These are phyloP conservation scores for Cynara cardunculus DNA, from an alignment of 129 eudicot genomes.

Conservation along the genomic window DNA sequence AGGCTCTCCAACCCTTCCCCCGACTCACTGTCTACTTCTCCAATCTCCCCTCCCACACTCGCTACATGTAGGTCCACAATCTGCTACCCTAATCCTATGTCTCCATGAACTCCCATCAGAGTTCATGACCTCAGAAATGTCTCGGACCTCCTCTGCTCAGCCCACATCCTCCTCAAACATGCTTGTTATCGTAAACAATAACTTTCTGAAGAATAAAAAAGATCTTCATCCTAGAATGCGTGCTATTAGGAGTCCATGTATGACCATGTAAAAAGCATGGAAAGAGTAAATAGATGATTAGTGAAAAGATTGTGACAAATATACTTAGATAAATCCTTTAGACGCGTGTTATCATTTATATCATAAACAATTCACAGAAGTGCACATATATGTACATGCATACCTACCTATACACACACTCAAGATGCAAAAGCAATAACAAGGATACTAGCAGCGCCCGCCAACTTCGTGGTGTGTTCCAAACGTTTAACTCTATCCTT, in stretches of 20 bases:
- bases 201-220: no score
- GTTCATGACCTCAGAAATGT: no score
- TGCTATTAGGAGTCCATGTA: background rate
- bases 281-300: background rate
- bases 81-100: no score
- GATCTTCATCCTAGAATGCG: background rate
- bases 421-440: constrained; percentile 9
- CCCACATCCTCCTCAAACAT: no score
- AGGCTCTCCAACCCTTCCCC: no score
- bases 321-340: background rate
- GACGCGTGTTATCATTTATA: background rate
- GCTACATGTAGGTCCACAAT: no score
- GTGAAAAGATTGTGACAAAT: background rate
- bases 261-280: background rate
- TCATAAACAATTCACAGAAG: background rate
- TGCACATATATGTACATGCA: no score
- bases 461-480: constrained; percentile 45
- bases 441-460: constrained; percentile 97
- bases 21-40: no score
- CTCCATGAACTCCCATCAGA: no score
- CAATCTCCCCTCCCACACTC: no score
- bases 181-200: no score
- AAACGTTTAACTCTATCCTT: constrained; percentile 69
- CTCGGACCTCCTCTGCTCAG: no score
- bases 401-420: background rate